Evolutionary conservation across 1,139 yeast species (phyloP).

Genomic region (Yamadazyma mexicana): DNA sequence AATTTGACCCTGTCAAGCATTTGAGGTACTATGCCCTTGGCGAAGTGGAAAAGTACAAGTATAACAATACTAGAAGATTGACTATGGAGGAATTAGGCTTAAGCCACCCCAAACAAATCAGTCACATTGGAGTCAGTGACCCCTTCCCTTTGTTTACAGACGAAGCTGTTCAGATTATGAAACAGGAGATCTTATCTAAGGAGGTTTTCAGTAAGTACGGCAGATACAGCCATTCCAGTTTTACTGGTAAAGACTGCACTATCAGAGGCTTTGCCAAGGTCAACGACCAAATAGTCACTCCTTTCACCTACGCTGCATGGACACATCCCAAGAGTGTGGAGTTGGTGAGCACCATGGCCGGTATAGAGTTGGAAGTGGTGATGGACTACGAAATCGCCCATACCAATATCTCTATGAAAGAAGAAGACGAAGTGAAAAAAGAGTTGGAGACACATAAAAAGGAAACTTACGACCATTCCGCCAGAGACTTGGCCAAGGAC

Average conservation of each 20-base stretch:
- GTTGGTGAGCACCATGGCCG: slow-evolving; percentile 52
- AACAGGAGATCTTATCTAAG: slow-evolving; percentile 46
- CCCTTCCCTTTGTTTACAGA: slow-evolving; percentile 60
- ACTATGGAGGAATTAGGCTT: slow-evolving; percentile 51
- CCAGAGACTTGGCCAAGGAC: slow-evolving; percentile 26
- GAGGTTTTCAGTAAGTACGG: slow-evolving; percentile 47
- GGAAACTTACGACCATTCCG: slow-evolving; percentile 7
- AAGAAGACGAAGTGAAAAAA: slow-evolving; percentile 26
- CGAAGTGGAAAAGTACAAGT: slow-evolving; percentile 23
- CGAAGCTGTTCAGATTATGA: slow-evolving; percentile 57
- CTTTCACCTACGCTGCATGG: slow-evolving; percentile 56
- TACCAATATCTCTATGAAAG: slow-evolving; percentile 45
- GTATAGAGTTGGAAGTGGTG: slow-evolving; percentile 50
- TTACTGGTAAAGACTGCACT: slow-evolving; percentile 48
- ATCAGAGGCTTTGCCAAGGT: slow-evolving; percentile 50
- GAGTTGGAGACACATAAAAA: slow-evolving; percentile 11
- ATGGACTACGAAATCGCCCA: slow-evolving; percentile 59
- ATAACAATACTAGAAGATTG: slow-evolving; percentile 36
- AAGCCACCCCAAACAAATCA: slow-evolving; percentile 37
- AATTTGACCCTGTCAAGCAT: slow-evolving; percentile 48
- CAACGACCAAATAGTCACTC: slow-evolving; percentile 27
- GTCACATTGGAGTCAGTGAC: slow-evolving; percentile 52
- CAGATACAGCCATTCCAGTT: slow-evolving; percentile 32
- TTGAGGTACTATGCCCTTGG: slow-evolving; percentile 37
- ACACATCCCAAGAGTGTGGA: slow-evolving; percentile 54